These are phyloP conservation scores for Lepraria neglecta DNA, from an alignment of 495 filamentous ascomycete species.

Conservation along the genomic window DNA sequence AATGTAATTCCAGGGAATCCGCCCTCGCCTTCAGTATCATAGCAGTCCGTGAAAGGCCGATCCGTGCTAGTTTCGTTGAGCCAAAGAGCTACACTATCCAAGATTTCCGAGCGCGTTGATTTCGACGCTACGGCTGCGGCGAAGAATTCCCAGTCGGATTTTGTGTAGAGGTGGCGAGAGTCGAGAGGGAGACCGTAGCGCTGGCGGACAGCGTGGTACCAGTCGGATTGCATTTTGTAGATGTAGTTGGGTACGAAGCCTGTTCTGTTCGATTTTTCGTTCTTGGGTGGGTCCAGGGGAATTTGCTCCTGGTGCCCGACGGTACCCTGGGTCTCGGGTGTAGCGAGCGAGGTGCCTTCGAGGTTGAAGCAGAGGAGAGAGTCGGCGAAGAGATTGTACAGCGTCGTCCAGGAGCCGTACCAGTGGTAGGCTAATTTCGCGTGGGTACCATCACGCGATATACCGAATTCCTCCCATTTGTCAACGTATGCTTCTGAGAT, in stretches of 20 bases:
- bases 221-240: conserved; percentile 76
- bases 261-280: conserved; percentile 11
- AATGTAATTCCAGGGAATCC: conserved; percentile 65
- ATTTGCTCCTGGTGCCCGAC: conserved; percentile 35
- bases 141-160: conserved; percentile 92
- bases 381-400: conserved; percentile 87
- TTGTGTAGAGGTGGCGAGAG: conserved; percentile 80
- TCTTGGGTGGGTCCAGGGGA: conserved; percentile 33
- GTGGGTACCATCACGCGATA: conserved; percentile 74
- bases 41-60: conserved; percentile 75
- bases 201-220: conserved; percentile 80
- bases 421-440: conserved; percentile 90
- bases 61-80: conserved; percentile 78
- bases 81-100: conserved; percentile 74
- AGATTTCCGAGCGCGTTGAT: conserved; percentile 60
- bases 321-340: not conserved
- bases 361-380: conserved; percentile 77
- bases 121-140: conserved; percentile 69
- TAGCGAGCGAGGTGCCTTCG: conserved; percentile 34
- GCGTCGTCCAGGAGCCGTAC: conserved; percentile 92
- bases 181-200: conserved; percentile 81
- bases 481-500: conserved; percentile 71
- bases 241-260: conserved; percentile 64
- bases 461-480: conserved; percentile 76
- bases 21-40: conserved; percentile 67